These are phyloP conservation scores for Tylopilus sp. DNA, from an alignment of 1,284 basidiomycete species.

Conservation along the genomic window DNA sequence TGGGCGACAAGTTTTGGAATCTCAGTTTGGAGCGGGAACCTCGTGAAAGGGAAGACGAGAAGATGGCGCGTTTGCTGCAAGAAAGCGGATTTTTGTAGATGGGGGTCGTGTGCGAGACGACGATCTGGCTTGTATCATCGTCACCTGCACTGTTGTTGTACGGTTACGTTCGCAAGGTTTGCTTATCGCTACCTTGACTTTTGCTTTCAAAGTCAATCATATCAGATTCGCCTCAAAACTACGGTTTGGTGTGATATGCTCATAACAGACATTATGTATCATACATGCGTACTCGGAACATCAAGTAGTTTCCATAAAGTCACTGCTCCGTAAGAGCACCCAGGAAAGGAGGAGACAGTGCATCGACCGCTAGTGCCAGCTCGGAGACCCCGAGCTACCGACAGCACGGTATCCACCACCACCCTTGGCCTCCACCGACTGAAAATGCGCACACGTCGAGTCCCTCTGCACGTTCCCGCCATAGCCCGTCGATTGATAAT, in stretches of 20 bases:
- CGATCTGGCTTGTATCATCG: constrained; percentile 1
- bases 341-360: background rate
- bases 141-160: constrained; percentile 20
- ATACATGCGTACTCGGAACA: background rate
- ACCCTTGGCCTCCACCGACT: constrained; percentile 11
- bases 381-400: background rate
- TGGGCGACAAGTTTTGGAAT: constrained; percentile 78
- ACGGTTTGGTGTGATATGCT: background rate
- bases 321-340: background rate
- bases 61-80: constrained; percentile 84
- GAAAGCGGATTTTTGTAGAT: constrained; percentile 81
- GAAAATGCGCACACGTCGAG: constrained; percentile 9
- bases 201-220: background rate
- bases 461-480: constrained; percentile 17
- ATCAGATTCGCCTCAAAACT: background rate
- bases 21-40: constrained; percentile 86
- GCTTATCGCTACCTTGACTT: constrained; percentile 5
- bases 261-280: background rate
- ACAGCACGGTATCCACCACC: constrained; percentile 3
- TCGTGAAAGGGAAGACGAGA: constrained; percentile 89
- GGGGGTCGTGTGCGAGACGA: background rate
- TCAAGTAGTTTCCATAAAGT: background rate
- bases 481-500: constrained; percentile 24
- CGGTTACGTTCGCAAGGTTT: constrained; percentile 14
- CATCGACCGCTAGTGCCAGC: background rate